Percentiles rank a stretch among this genome's conserved stretches.
phyloP scores from a whole-genome alignment of 2,329 filamentous ascomycete species.

The Stemphylium beticola region DNA sequence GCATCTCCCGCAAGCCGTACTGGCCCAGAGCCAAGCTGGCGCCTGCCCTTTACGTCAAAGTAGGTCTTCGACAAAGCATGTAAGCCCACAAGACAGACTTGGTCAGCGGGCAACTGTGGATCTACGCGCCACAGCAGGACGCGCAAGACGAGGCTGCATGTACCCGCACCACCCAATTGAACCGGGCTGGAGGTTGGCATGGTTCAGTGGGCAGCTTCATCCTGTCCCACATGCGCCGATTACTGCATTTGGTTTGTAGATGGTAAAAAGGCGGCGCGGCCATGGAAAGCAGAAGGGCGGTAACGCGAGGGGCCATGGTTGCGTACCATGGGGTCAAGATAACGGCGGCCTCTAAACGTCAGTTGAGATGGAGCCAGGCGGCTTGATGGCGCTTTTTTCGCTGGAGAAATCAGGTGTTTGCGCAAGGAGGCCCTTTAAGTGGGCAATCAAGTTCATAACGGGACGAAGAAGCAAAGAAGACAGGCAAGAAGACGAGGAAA shows the following conservation, averaged over 20 bases:
- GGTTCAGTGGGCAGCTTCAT: conserved; percentile 25
- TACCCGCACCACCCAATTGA: conserved; percentile 33
- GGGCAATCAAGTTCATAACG: conserved; percentile 21
- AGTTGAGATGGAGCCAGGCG: too few relatives aligned
- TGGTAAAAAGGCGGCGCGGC: not conserved
- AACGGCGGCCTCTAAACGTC: not conserved
- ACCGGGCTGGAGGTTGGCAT: conserved; percentile 34
- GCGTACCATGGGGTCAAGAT: conserved; percentile 9
- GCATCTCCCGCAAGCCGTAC: conserved; percentile 29
- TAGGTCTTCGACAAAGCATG: conserved; percentile 22
- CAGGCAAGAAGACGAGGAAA: conserved; percentile 29
- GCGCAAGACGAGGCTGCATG: conserved; percentile 42
- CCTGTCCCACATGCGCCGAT: conserved; percentile 24
- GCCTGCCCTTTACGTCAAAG: conserved; percentile 25
- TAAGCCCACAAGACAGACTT: conserved; percentile 22
- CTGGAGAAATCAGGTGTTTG: conserved; percentile 3
- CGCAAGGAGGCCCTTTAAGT: conserved; percentile 9
- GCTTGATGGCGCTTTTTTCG: not conserved
- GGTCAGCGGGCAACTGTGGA: conserved; percentile 15
- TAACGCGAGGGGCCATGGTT: conserved; percentile 12
- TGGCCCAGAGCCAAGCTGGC: conserved; percentile 15
- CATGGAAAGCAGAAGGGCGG: not conserved
- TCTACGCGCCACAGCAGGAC: conserved; percentile 26
- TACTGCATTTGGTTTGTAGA: too few relatives aligned
- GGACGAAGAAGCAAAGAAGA: conserved; percentile 30